These are phyloP conservation scores for Microbotryomycetes sp. DNA, from an alignment of 1,284 basidiomycete genomes.

Conservation along the genomic window DNA sequence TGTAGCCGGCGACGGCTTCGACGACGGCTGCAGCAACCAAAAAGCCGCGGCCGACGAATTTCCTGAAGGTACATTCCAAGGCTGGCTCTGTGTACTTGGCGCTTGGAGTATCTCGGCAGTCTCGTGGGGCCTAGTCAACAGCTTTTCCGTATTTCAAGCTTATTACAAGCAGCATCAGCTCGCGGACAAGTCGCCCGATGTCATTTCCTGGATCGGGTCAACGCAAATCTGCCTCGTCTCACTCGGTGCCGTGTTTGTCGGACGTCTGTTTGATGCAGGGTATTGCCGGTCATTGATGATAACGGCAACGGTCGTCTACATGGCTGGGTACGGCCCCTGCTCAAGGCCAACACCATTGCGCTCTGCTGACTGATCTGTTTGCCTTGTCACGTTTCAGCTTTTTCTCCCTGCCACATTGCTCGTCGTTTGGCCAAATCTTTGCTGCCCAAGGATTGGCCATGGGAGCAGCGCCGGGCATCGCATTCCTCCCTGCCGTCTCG, in stretches of 20 bases:
- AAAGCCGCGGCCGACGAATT: too few species aligned
- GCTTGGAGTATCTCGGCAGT: too few species aligned
- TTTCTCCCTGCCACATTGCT: slow-evolving; percentile 20
- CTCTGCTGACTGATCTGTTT: background rate
- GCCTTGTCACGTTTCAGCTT: slow-evolving; percentile 9
- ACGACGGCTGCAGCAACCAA: too few species aligned
- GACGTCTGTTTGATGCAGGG: slow-evolving; percentile 33
- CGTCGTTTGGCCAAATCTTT: slow-evolving; percentile 27
- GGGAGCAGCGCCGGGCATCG: slow-evolving; percentile 24
- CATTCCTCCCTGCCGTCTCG: slow-evolving; percentile 32
- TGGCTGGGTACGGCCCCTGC: too few species aligned
- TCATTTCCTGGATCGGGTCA: slow-evolving; percentile 30
- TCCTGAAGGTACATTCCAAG: too few species aligned
- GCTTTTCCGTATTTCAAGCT: slow-evolving; percentile 29
- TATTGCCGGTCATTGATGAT: slow-evolving; percentile 26
- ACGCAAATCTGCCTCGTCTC: slow-evolving; percentile 19
- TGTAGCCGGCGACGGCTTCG: too few species aligned
- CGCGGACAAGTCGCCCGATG: too few species aligned
- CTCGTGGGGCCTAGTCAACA: too few species aligned
- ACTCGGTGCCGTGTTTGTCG: slow-evolving; percentile 19
- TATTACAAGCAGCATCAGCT: slow-evolving; percentile 28
- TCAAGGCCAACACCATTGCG: slow-evolving; percentile 11
- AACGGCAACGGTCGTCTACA: slow-evolving; percentile 18
- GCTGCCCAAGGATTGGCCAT: slow-evolving; percentile 27
- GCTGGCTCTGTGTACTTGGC: too few species aligned